A percentile compares a stretch with the other conserved stretches of the same genome.
These are phyloP conservation scores for Bromus sterilis DNA, from an alignment of 176 grass and related monocot genomes.

Conservation along the genomic window DNA sequence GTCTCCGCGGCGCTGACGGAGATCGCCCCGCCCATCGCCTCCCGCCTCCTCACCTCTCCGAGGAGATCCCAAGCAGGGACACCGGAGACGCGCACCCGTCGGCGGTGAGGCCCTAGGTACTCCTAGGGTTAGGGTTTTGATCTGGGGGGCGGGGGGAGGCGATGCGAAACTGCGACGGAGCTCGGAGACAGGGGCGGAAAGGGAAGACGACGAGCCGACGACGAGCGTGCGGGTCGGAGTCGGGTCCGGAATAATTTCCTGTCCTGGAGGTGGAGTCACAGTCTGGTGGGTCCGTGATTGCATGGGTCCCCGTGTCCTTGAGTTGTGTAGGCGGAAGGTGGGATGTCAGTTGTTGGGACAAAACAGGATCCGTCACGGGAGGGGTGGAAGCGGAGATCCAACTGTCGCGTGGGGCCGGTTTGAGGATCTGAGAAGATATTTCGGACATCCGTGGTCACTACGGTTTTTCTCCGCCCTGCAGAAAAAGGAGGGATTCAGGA, in stretches of 20 bases:
- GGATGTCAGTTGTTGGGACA: neutral
- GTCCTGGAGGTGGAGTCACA: neutral
- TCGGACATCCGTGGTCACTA: neutral
- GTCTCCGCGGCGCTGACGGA: constrained; percentile 9
- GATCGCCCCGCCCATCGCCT: constrained; percentile 34
- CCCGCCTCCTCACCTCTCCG: neutral
- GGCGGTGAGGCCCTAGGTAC: neutral
- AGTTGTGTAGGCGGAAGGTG: neutral
- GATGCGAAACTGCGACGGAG: neutral
- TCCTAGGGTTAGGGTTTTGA: constrained; percentile 11
- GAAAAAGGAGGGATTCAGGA: too few species aligned
- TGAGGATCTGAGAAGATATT: neutral
- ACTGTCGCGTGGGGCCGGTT: neutral
- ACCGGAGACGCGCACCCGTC: neutral
- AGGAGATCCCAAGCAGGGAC: neutral
- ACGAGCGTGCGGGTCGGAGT: constrained; percentile 1
- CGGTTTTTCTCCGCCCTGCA: too few species aligned
- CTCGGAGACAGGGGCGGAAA: neutral
- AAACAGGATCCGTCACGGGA: neutral
- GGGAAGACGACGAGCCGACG: constrained; percentile 8
- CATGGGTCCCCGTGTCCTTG: neutral
- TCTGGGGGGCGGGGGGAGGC: neutral
- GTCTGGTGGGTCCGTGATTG: neutral
- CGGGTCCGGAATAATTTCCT: neutral
- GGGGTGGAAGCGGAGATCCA: neutral